Evolutionary conservation across 768 basidiomycete genomes (phyloP).

Genomic region (Leccinum longicurvipes): DNA sequence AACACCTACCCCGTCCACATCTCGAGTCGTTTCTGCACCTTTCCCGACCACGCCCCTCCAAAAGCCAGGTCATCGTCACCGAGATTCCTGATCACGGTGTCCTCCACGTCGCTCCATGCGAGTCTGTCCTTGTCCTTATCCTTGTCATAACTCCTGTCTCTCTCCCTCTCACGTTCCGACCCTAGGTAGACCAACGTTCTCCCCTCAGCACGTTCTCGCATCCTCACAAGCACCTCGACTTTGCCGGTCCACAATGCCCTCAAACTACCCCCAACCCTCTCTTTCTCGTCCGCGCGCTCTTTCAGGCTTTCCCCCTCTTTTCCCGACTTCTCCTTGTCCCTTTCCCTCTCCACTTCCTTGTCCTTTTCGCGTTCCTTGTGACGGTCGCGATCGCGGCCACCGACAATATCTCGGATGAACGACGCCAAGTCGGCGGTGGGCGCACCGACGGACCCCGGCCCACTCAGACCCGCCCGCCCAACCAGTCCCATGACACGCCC

Average conservation of each 20-base stretch:
- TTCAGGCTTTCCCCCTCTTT: conserved; percentile 34
- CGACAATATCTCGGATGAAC: conserved; percentile 46
- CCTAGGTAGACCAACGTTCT: conserved; percentile 9
- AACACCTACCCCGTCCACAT: conserved; percentile 45
- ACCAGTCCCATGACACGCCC: conserved; percentile 39
- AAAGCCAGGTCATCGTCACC: conserved; percentile 32
- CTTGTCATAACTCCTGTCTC: conserved; percentile 25
- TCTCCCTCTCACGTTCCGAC: conserved; percentile 28
- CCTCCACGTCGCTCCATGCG: conserved; percentile 31
- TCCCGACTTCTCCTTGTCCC: conserved; percentile 36
- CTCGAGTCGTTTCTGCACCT: conserved; percentile 46
- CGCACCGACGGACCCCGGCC: conserved; percentile 42
- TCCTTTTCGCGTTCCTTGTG: conserved; percentile 35
- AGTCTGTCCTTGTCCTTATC: conserved; percentile 29
- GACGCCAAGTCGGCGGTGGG: conserved; percentile 50
- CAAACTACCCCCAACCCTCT: conserved; percentile 32
- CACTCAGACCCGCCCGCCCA: conserved; percentile 33
- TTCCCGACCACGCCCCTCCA: conserved; percentile 39
- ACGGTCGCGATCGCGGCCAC: conserved; percentile 29
- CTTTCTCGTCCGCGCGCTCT: conserved; percentile 34
- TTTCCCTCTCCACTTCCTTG: conserved; percentile 30
- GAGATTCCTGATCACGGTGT: conserved; percentile 17
- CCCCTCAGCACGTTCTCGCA: conserved; percentile 30
- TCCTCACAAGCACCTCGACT: conserved; percentile 24
- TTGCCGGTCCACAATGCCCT: conserved; percentile 34